Evolutionary conservation across 352 stramenopile genomes (phyloP).

Genomic region (Thraustotheca clavata): DNA sequence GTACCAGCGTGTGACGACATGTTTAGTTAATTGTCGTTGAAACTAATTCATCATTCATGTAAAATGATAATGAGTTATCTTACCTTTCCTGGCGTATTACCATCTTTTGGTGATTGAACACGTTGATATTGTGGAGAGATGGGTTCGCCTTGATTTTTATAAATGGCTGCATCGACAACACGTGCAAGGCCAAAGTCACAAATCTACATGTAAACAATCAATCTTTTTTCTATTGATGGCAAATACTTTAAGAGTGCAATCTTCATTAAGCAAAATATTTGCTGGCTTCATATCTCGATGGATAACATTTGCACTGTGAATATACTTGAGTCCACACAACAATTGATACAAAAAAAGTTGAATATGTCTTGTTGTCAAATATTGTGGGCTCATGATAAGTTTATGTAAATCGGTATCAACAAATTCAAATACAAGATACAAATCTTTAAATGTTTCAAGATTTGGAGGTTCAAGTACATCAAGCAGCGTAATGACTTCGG

Average conservation of each 20-base stretch:
- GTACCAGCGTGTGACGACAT: slow-evolving; percentile 90
- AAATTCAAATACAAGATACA: slow-evolving; percentile 50
- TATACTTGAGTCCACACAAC: slow-evolving; percentile 72
- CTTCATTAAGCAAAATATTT: slow-evolving; percentile 32
- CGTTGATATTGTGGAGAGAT: slow-evolving; percentile 7
- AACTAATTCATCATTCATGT: slow-evolving; percentile 6
- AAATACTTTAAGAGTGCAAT: slow-evolving; percentile 24
- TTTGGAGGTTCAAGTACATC: slow-evolving; percentile 23
- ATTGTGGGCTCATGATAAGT: slow-evolving; percentile 49
- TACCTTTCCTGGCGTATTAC: slow-evolving; percentile 12
- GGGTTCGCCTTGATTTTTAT: slow-evolving; percentile 11
- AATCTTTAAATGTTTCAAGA: slow-evolving; percentile 30
- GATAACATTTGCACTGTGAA: slow-evolving; percentile 47
- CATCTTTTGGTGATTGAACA: not conserved
- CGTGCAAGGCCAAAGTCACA: slow-evolving; percentile 26
- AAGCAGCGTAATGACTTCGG: slow-evolving; percentile 25
- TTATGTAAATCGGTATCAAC: slow-evolving; percentile 62
- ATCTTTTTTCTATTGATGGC: not conserved
- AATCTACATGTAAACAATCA: slow-evolving; percentile 19
- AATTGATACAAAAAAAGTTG: slow-evolving; percentile 83
- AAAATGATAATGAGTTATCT: not conserved
- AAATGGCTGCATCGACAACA: slow-evolving; percentile 22
- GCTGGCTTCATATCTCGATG: slow-evolving; percentile 30
- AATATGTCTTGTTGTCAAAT: slow-evolving; percentile 64
- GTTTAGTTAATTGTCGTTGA: slow-evolving; percentile 74